Conservation (phyloP, 2,329 filamentous ascomycete species). For the Zelopaecilomyces penicillatus region DNA sequence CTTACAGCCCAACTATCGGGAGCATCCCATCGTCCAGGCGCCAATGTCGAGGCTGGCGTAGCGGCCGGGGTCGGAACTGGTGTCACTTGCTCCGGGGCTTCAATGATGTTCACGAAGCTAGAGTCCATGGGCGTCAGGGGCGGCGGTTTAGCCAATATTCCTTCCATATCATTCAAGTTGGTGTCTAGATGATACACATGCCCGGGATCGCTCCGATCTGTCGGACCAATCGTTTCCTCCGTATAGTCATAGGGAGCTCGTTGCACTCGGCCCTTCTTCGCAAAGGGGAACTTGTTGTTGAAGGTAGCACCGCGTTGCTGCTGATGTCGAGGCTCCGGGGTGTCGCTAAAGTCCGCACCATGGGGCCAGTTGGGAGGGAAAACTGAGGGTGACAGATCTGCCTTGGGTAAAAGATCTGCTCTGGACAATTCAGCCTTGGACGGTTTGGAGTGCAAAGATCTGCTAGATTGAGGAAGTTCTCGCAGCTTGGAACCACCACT, state of each 20-base stretch:
- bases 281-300: conserved; percentile 56
- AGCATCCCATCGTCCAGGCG: conserved; percentile 68
- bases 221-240: conserved; percentile 53
- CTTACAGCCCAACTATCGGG: conserved; percentile 96
- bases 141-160: conserved; percentile 66
- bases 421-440: conserved; percentile 40
- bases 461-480: conserved; percentile 43
- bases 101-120: conserved; percentile 36
- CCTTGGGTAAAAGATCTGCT: conserved; percentile 25
- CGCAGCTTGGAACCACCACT: conserved; percentile 29
- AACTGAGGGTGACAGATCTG: conserved; percentile 30
- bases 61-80: conserved; percentile 27
- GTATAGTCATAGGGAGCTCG: conserved; percentile 39
- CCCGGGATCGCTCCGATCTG: conserved; percentile 49
- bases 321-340: conserved; percentile 19
- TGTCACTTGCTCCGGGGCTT: conserved; percentile 33
- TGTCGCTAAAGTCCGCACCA: conserved; percentile 21
- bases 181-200: conserved; percentile 74
- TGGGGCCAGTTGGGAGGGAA: conserved; percentile 23
- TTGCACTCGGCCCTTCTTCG: conserved; percentile 44
- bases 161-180: conserved; percentile 83
- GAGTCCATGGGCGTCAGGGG: conserved; percentile 64
- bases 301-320: conserved; percentile 40
- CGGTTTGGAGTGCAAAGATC: conserved; percentile 42
- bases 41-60: no score